Base-by-base conservation (phyloP, 805 yeast species). In the Suhomyces xylopsoci region DNA sequence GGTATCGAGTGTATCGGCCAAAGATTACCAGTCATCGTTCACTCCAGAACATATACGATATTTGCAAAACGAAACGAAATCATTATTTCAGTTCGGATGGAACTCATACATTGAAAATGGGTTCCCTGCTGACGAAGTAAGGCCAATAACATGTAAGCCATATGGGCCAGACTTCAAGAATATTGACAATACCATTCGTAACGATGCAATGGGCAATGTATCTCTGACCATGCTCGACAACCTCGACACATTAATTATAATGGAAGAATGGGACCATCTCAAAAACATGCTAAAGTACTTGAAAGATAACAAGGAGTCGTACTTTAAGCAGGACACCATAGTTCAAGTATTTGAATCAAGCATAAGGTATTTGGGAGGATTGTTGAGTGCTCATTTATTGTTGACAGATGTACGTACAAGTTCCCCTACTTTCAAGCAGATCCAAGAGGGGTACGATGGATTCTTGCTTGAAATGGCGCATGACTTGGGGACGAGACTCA, bases 311-410 rank as follows among this genome's bases (percentile, higher is more conserved):
- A 72, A 80, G 38, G 73, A 81, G 6, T 62, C 67, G 0, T 61
- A 79, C 20, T 90, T 90, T 62, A 77, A 82, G 40, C 76, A 82
- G 40, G 83, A 89, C 55, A 79, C 90, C 8, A 82, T 85, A 1
- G 86, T 92, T 0, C 97, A 92, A 63, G 96, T 92, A 1, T 92
- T 92, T 66, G 98, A 92, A 66, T 80, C 88, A 3, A 82, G 90
- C 5, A 92, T 93, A 15, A 70, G 98, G 40, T 81, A 89, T 1
- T 63, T 92, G 24, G 98, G 98, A 0, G 90, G 96, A 0, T 72
- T 92, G 28, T 63, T 92, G 20, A 84, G 93, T 2, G 82, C 90
- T 0, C 97, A 92, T 69, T 70, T 90, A 44, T 61, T 76, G 7
- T 60, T 76, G 8, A 62, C 71, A 2, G 77, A 74, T 47, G 55